Evolutionary conservation across 176 grass and related monocot species (phyloP), one percentile per base, ranked within the genome.

Genomic region (Phoenix roebelenii): DNA sequence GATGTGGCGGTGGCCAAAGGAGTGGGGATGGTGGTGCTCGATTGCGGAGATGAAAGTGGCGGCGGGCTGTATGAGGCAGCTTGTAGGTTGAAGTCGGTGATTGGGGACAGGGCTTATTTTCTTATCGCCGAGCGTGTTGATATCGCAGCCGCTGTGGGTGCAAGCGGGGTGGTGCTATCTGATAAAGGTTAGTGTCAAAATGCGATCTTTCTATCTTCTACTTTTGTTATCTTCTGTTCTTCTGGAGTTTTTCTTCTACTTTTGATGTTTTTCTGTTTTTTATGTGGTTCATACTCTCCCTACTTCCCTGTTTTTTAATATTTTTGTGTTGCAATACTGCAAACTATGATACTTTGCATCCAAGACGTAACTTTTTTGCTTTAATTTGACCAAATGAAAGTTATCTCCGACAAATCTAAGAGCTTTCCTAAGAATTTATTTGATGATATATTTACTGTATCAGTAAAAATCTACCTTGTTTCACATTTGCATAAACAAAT

Each of bases 121-220:
- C 73, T 98, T 23, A 71, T 98, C 57, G 78, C 81, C n/a, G 93
- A 98, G 72, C 83, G 87, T 22, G 93, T 98, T 16, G 87, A 92
- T 61, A 69, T 98, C 23, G 87, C 93, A 59, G 74, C 93, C 7
- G 93, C 87, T 4, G 66, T 92, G 25, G 93, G 87, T 30, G 84
- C 93, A 12, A 92, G 82, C 29, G 93, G 93, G 7, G 82, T 98
- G 59, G 93, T 92, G 57, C 93, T 98, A 2, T 74, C 84, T 14
- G 93, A 98, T 67, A 78, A 91, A 5, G 93, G 93, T 98, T 78
- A 16, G 87, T 83, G 25, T 54, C 19, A 39, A 25, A 3, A 4
- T 84, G 10, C 66, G 58, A 6, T 51, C 51, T 39, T 25, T 48
- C 6, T 12, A 28, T 9, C 59, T 60, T 71, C 29, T 59, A 0